These are phyloP conservation scores for Phytophthora chlamydospora DNA, from an alignment of 352 stramenopile species.

Conservation along the genomic window DNA sequence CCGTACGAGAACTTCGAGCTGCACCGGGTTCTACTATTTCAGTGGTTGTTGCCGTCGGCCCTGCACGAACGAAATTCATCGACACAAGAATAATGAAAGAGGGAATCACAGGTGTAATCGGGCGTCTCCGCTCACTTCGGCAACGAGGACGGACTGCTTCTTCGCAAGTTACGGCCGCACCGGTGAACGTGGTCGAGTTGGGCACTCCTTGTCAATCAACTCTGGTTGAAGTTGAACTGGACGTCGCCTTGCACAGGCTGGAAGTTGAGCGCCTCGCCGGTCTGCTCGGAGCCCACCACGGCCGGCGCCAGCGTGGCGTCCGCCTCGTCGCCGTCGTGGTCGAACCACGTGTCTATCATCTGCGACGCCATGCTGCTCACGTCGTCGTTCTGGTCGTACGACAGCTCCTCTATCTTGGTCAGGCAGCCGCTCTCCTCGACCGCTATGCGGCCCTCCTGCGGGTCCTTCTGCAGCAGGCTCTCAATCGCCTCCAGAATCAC, in stretches of 20 bases:
- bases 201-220: constrained; percentile 23
- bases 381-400: constrained; percentile 83
- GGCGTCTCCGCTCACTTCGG: constrained; percentile 8
- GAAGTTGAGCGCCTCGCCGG: constrained; percentile 62
- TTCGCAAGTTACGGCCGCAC: constrained; percentile 10
- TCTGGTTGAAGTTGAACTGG: constrained; percentile 77
- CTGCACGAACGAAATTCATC: constrained; percentile 21
- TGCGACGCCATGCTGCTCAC: constrained; percentile 76
- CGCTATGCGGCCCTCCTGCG: constrained; percentile 58
- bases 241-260: constrained; percentile 68
- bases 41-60: too few species aligned
- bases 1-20: background rate
- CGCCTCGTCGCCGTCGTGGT: constrained; percentile 54
- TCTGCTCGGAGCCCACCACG: constrained; percentile 48
- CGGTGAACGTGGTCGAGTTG: background rate
- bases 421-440: constrained; percentile 85
- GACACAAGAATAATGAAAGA: background rate
- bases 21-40: too few species aligned
- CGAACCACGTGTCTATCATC: constrained; percentile 87
- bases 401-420: constrained; percentile 81
- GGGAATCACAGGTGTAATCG: constrained; percentile 7
- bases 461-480: constrained; percentile 71
- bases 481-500: constrained; percentile 86
- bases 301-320: constrained; percentile 54
- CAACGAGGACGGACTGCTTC: constrained; percentile 13